phyloP scores from a whole-genome alignment of 108 stramenopile genomes.

The Cylindrotheca fusiformis region DNA sequence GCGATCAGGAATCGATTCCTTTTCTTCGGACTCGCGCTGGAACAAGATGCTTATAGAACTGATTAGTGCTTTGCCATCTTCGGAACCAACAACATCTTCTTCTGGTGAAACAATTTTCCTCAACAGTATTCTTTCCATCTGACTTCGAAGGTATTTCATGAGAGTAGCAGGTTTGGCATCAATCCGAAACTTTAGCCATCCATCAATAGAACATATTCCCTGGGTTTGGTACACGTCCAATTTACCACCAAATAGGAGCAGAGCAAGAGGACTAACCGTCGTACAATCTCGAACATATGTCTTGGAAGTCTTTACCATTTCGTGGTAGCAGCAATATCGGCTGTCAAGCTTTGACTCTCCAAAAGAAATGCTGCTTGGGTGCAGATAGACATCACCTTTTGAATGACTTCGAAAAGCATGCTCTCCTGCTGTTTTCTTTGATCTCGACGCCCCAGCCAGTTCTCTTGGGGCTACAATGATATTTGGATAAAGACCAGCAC shows the following conservation, averaged over 20 bases:
- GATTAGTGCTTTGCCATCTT: constrained; percentile 56
- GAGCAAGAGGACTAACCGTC: constrained; percentile 52
- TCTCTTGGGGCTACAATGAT: constrained; percentile 70
- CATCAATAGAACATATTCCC: constrained; percentile 62
- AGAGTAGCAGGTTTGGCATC: constrained; percentile 66
- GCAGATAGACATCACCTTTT: constrained; percentile 65
- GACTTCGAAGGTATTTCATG: constrained; percentile 57
- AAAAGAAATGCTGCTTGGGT: constrained; percentile 68
- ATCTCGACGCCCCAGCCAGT: constrained; percentile 10
- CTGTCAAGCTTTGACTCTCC: constrained; percentile 49
- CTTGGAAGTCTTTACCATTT: constrained; percentile 76
- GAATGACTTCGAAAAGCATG: constrained; percentile 45
- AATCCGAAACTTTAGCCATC: constrained; percentile 63
- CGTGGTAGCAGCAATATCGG: constrained; percentile 73
- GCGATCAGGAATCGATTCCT: constrained; percentile 8
- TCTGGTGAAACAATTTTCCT: constrained; percentile 62
- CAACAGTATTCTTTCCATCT: constrained; percentile 61
- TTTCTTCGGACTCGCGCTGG: constrained; percentile 14
- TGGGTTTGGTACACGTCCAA: constrained; percentile 57
- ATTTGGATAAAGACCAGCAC: constrained; percentile 89
- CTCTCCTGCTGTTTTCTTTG: constrained; percentile 52
- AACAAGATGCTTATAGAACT: constrained; percentile 47
- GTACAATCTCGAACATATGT: constrained; percentile 68
- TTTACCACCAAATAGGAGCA: constrained; percentile 72
- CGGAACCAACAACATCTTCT: constrained; percentile 39